These are phyloP conservation scores for Tilletia setariae DNA, from an alignment of 1,284 basidiomycete species.

Conservation along the genomic window DNA sequence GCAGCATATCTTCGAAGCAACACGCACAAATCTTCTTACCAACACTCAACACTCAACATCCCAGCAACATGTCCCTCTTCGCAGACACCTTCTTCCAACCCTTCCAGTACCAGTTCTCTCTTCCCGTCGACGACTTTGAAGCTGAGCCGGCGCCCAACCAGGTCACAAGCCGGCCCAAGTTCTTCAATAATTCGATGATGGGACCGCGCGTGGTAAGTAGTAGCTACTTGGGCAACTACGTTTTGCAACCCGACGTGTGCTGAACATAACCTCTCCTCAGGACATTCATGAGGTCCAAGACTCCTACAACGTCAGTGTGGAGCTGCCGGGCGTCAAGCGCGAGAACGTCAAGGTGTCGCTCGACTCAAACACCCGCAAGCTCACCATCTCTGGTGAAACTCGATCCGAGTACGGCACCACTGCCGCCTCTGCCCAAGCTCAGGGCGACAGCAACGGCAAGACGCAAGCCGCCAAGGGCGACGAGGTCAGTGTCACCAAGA, in stretches of 20 bases:
- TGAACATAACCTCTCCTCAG: neutral
- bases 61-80: constrained; percentile 9
- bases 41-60: neutral
- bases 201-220: no score
- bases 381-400: constrained; percentile 36
- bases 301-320: constrained; percentile 32
- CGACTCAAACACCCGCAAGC: constrained; percentile 31
- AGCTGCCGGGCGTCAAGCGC: constrained; percentile 37
- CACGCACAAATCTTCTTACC: neutral
- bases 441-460: constrained; percentile 1
- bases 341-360: constrained; percentile 38
- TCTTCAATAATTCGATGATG: no score
- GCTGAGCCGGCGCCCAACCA: no score
- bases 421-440: neutral
- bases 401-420: constrained; percentile 30
- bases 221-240: no score
- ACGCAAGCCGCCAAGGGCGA: neutral
- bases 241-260: no score
- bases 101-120: neutral
- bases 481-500: constrained; percentile 20
- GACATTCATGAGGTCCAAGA: constrained; percentile 34
- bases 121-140: no score
- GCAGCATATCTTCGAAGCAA: no score
- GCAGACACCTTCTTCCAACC: neutral
- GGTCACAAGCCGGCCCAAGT: no score